Percentiles rank a stretch among this genome's conserved stretches.
Conservation (phyloP, 306 rosid species). For the Lathyrus aphaca region DNA sequence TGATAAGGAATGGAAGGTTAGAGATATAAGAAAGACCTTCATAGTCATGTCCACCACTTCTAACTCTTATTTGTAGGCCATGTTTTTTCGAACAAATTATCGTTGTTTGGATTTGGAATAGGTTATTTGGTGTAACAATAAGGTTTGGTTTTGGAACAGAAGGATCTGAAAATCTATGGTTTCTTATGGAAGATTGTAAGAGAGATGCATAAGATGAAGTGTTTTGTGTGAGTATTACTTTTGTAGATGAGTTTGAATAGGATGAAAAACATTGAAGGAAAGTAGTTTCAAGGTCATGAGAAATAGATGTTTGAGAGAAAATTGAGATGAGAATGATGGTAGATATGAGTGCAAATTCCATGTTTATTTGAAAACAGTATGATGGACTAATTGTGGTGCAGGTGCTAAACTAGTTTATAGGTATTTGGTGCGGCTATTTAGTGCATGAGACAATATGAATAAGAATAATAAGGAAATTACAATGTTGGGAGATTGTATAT, state of each 20-base stretch:
- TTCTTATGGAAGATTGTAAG: conserved; percentile 48
- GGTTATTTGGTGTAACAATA: conserved; percentile 43
- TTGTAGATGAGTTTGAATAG: conserved; percentile 22
- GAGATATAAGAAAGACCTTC: conserved; percentile 45
- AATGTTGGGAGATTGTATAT: conserved; percentile 1
- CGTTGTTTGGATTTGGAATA: conserved; percentile 32
- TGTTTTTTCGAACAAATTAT: conserved; percentile 31
- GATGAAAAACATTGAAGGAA: conserved; percentile 35
- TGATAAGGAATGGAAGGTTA: conserved; percentile 29
- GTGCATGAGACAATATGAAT: too few relatives aligned
- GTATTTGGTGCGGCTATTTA: too few relatives aligned
- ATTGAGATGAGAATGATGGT: conserved; percentile 33
- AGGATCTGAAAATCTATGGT: conserved; percentile 41
- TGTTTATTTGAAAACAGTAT: conserved; percentile 12
- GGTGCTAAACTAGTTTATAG: too few relatives aligned
- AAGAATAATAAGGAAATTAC: too few relatives aligned
- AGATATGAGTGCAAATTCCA: conserved; percentile 16
- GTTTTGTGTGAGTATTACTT: conserved; percentile 28
- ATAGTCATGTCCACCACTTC: conserved; percentile 44
- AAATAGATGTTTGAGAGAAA: conserved; percentile 6
- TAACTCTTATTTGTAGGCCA: conserved; percentile 25
- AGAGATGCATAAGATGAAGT: conserved; percentile 41
- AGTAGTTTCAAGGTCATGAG: conserved; percentile 16
- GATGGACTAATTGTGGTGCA: too few relatives aligned
- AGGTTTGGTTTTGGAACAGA: conserved; percentile 51